phyloP scores from a whole-genome alignment of 2,329 filamentous ascomycete species.

The Alternaria longipes region DNA sequence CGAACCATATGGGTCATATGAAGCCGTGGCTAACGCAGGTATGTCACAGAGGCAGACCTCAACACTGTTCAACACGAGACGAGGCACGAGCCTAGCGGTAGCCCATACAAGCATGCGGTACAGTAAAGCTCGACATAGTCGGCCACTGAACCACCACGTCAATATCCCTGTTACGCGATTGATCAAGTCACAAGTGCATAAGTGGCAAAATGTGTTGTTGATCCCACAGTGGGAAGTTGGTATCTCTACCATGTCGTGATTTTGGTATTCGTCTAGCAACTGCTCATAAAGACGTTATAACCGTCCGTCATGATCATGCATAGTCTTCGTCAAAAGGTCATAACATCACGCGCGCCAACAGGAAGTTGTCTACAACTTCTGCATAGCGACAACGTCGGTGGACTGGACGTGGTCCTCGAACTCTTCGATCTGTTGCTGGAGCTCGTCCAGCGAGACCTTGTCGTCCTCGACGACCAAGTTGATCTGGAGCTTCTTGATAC shows the following conservation, averaged over 20 bases:
- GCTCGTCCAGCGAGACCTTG: constrained; percentile 86
- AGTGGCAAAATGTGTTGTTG: constrained; percentile 15
- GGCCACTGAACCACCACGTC: neutral
- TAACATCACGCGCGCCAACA: constrained; percentile 14
- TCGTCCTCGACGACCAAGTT: constrained; percentile 98
- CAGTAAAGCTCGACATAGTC: too few relatives aligned
- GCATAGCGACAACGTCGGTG: constrained; percentile 77
- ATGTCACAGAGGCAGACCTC: too few relatives aligned
- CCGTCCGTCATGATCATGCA: constrained; percentile 36
- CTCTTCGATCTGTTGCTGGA: constrained; percentile 85
- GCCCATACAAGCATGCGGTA: too few relatives aligned
- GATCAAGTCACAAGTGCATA: constrained; percentile 12
- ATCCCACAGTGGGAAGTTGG: constrained; percentile 30
- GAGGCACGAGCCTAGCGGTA: too few relatives aligned
- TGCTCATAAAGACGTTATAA: constrained; percentile 48
- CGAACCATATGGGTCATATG: too few relatives aligned
- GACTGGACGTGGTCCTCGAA: constrained; percentile 98
- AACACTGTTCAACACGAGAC: too few relatives aligned
- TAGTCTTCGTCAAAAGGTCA: constrained; percentile 26
- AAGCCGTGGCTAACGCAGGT: too few relatives aligned
- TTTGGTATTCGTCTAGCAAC: constrained; percentile 38
- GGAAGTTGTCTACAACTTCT: constrained; percentile 50
- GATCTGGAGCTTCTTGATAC: constrained; percentile 99
- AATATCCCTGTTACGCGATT: neutral
- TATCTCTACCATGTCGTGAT: constrained; percentile 37